A percentile compares a stretch with the other conserved stretches of the same genome.
Conservation (phyloP, 2,329 filamentous ascomycete genomes). For the Ciborinia camelliae region DNA sequence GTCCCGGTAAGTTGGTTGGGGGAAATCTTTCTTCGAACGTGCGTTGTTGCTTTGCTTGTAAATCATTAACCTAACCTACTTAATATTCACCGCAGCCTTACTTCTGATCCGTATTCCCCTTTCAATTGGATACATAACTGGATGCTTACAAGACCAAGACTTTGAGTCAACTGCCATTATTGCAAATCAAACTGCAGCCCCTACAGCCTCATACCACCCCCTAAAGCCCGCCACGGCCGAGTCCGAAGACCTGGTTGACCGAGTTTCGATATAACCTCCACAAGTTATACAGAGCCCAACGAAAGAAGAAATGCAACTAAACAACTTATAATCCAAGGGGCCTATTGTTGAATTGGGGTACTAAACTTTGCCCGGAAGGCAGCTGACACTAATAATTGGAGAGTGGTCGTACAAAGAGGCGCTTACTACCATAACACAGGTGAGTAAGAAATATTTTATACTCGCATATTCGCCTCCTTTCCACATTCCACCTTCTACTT, state of each 20-base stretch:
- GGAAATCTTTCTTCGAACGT: conserved; percentile 8
- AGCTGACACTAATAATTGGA: neutral
- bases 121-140: neutral
- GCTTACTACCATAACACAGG: neutral
- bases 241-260: neutral
- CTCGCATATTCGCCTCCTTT: neutral
- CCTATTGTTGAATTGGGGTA: neutral
- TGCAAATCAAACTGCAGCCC: no score
- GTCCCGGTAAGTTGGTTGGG: conserved; percentile 1
- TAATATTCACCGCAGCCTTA: conserved; percentile 2
- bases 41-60: neutral
- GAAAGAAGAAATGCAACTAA: neutral
- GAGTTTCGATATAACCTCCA: neutral
- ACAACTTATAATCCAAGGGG: neutral
- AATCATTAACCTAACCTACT: conserved; percentile 4
- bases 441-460: neutral
- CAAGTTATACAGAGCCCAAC: neutral
- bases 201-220: no score
- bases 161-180: neutral
- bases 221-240: neutral
- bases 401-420: neutral
- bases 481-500: no score
- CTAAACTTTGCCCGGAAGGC: neutral
- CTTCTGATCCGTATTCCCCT: no score
- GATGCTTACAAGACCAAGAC: neutral